These are phyloP conservation scores for Globisporangium middletonii DNA, from an alignment of 352 stramenopile genomes.

Conservation along the genomic window DNA sequence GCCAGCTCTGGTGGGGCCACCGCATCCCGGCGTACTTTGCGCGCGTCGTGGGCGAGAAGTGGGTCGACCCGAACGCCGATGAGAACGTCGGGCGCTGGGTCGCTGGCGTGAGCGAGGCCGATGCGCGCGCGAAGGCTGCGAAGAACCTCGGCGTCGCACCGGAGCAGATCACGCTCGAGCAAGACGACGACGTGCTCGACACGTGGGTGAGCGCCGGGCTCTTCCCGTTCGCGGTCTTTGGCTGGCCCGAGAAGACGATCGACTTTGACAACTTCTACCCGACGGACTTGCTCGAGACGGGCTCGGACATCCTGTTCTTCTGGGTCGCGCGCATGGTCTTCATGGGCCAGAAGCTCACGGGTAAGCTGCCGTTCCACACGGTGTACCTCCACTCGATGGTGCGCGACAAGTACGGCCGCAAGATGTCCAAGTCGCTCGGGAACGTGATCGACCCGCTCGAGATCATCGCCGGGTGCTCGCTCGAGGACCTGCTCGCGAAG, in stretches of 20 bases:
- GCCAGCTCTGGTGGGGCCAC: slow-evolving; percentile 99
- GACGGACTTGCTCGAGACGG: slow-evolving; percentile 96
- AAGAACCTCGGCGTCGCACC: slow-evolving; percentile 51
- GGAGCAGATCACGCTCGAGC: slow-evolving; percentile 83
- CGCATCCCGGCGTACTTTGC: slow-evolving; percentile 98
- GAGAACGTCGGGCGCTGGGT: slow-evolving; percentile 63
- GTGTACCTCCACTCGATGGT: slow-evolving; percentile 98
- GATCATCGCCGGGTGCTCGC: slow-evolving; percentile 95
- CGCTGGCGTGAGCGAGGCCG: slow-evolving; percentile 70
- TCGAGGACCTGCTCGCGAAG: slow-evolving; percentile 93
- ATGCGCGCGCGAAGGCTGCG: slow-evolving; percentile 86
- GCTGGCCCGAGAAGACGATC: slow-evolving; percentile 56
- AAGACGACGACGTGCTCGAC: slow-evolving; percentile 99
- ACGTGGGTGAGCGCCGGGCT: slow-evolving; percentile 98
- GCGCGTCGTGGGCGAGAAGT: slow-evolving; percentile 81
- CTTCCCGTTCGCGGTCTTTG: slow-evolving; percentile 92
- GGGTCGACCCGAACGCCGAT: slow-evolving; percentile 69
- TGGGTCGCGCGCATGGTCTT: slow-evolving; percentile 98
- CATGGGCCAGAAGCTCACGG: slow-evolving; percentile 96
- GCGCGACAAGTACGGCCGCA: slow-evolving; percentile 96
- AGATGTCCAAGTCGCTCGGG: slow-evolving; percentile 99
- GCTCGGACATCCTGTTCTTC: slow-evolving; percentile 99
- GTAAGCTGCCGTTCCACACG: slow-evolving; percentile 95
- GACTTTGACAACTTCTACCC: slow-evolving; percentile 94
- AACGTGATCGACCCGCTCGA: slow-evolving; percentile 98